Conservation (phyloP, 2,329 filamentous ascomycete genomes). For the Fusarium sp. region DNA sequence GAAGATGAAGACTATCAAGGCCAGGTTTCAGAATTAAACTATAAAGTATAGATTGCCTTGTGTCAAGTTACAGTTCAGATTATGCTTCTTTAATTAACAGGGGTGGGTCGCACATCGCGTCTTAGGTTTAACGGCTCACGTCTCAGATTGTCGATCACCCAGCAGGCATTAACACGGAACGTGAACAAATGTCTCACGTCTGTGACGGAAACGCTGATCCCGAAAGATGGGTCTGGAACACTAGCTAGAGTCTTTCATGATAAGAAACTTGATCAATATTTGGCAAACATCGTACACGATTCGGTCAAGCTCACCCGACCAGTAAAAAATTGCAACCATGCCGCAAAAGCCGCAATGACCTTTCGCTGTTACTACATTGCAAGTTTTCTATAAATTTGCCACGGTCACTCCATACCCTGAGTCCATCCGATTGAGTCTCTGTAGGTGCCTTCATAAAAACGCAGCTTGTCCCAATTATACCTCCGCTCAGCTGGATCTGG, state of each 20-base stretch:
- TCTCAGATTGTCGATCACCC: slow-evolving; percentile 15
- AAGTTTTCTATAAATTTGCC: no score
- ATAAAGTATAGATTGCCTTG: neutral
- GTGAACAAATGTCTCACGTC: slow-evolving; percentile 17
- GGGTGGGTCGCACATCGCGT: slow-evolving; percentile 23
- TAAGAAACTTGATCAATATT: no score
- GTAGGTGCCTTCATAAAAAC: no score
- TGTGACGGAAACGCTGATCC: slow-evolving; percentile 13
- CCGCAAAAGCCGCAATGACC: no score
- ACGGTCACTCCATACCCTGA: no score
- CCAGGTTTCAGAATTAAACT: neutral
- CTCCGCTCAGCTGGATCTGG: neutral
- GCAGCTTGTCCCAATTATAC: neutral
- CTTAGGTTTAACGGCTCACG: neutral
- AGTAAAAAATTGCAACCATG: no score
- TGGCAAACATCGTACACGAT: no score
- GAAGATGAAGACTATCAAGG: neutral
- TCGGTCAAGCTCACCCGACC: no score
- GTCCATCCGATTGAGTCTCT: no score
- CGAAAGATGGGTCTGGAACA: neutral
- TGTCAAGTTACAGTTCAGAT: slow-evolving; percentile 22
- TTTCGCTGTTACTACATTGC: no score
- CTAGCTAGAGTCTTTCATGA: no score
- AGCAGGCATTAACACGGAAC: slow-evolving; percentile 26
- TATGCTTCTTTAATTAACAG: slow-evolving; percentile 31